Conservation (phyloP, 2,329 filamentous ascomycete species). For the Rhynchosporium graminicola region DNA sequence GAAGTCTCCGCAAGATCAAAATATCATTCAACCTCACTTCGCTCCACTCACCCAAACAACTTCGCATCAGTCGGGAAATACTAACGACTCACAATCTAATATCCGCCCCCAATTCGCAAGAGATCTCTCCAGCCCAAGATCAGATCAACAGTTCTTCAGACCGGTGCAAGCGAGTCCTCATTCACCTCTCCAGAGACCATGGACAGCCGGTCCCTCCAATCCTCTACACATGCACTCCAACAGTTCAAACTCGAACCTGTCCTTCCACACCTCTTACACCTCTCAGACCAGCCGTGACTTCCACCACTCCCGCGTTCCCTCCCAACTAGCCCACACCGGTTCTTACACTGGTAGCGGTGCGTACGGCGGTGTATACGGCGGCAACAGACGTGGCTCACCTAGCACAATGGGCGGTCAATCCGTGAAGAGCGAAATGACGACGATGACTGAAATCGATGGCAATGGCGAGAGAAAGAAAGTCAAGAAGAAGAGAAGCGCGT, state of each 20-base stretch:
- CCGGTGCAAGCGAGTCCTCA: constrained; percentile 64
- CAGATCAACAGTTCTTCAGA: constrained; percentile 58
- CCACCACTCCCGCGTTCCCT: constrained; percentile 27
- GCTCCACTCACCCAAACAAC: constrained; percentile 20
- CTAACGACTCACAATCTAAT: constrained; percentile 18
- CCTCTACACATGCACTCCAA: constrained; percentile 32
- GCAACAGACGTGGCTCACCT: constrained; percentile 35
- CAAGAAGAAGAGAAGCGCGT: constrained; percentile 68
- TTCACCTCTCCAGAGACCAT: constrained; percentile 56
- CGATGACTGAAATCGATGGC: constrained; percentile 41
- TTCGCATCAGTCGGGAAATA: constrained; percentile 16
- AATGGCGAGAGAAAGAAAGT: constrained; percentile 42
- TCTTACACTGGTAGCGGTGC: too few relatives aligned
- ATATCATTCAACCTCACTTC: constrained; percentile 1
- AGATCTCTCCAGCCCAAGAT: constrained; percentile 44
- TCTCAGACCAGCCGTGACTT: constrained; percentile 2
- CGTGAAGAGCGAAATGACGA: constrained; percentile 55
- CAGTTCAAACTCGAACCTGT: constrained; percentile 53
- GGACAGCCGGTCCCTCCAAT: constrained; percentile 39
- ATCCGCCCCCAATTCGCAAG: constrained; percentile 19
- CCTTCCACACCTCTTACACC: neutral
- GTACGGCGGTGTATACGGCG: neutral
- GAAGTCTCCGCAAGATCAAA: constrained; percentile 26
- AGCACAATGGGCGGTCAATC: constrained; percentile 45
- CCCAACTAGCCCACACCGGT: constrained; percentile 4